Percentiles rank a stretch among this genome's conserved stretches.
Evolutionary conservation across 1,284 basidiomycete species (phyloP).

Genomic region (Microbotryomycetes sp.): DNA sequence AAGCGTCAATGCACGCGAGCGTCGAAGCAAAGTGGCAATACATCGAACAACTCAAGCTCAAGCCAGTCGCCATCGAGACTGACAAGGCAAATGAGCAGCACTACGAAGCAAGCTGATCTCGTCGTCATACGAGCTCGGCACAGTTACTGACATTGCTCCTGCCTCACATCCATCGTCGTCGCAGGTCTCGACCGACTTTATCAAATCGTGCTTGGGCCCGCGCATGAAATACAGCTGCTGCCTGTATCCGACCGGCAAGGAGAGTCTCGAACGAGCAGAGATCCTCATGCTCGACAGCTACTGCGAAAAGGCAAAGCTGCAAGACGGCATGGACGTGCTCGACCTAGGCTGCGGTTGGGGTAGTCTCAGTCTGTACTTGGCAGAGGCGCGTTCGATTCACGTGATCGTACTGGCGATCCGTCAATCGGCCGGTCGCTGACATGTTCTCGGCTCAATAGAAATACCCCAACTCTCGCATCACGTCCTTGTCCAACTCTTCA

Average conservation of each 20-base stretch:
- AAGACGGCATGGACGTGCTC: constrained; percentile 59
- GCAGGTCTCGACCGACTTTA: constrained; percentile 60
- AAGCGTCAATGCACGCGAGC: constrained; percentile 56
- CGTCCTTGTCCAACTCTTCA: constrained; percentile 60
- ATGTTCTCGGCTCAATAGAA: constrained; percentile 44
- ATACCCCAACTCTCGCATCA: constrained; percentile 61
- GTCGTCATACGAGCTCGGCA: not conserved
- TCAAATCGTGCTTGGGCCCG: constrained; percentile 57
- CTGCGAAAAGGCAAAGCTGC: constrained; percentile 58
- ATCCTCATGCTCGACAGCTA: constrained; percentile 62
- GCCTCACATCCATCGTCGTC: not conserved
- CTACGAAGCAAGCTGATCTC: constrained; percentile 55
- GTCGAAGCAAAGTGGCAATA: constrained; percentile 58
- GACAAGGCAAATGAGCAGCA: constrained; percentile 71
- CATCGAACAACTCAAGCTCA: constrained; percentile 41
- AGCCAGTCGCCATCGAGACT: constrained; percentile 59
- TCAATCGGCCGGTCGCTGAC: not conserved
- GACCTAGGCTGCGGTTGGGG: constrained; percentile 76
- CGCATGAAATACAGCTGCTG: constrained; percentile 65
- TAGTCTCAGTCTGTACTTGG: constrained; percentile 60
- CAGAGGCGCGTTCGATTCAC: constrained; percentile 51
- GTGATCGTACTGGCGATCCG: not conserved
- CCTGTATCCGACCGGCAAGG: constrained; percentile 58
- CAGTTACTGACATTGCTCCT: not conserved
- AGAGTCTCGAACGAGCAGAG: constrained; percentile 62